Conservation (phyloP, 1,139 yeast species). For the Suhomyces maxii region DNA sequence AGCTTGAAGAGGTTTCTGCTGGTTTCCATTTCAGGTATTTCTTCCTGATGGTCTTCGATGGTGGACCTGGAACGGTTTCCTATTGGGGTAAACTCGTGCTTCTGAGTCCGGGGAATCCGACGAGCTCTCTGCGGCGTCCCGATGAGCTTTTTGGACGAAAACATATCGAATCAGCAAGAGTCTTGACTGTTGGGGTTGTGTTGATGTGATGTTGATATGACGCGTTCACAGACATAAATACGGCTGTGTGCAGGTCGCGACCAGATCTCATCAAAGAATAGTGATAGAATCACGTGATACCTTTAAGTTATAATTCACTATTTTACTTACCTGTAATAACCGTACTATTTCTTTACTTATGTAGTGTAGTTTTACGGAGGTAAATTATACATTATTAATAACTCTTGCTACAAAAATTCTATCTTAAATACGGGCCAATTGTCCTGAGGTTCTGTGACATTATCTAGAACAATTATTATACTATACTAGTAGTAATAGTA, state of each 20-base stretch:
- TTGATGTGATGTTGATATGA: not conserved
- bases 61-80: slow-evolving; percentile 24
- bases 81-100: slow-evolving; percentile 46
- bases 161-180: slow-evolving; percentile 12
- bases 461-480: not conserved
- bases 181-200: not conserved
- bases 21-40: not conserved
- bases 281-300: no score
- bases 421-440: no score
- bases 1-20: slow-evolving; percentile 14
- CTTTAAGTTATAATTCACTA: no score
- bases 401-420: no score
- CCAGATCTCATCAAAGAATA: no score
- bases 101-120: slow-evolving; percentile 2
- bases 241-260: no score
- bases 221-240: no score
- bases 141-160: slow-evolving; percentile 20
- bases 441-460: not conserved
- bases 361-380: no score
- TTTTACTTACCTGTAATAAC: not conserved
- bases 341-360: no score
- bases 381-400: no score
- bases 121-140: slow-evolving; percentile 28
- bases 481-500: not conserved
- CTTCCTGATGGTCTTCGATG: slow-evolving; percentile 3